Evolutionary conservation across 73 alveolate species (phyloP).

Genomic region (Paramecium octaurelia): DNA sequence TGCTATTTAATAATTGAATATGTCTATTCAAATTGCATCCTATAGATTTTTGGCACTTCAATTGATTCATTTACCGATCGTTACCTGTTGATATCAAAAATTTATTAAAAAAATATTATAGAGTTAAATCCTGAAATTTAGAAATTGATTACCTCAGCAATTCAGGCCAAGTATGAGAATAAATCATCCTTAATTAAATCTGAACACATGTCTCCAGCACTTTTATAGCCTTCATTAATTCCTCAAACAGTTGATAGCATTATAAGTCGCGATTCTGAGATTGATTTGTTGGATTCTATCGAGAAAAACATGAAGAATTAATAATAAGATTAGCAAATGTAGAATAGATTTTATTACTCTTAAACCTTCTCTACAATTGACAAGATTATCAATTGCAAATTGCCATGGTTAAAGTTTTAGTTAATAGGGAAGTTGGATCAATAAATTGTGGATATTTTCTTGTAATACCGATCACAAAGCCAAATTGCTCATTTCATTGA

Average conservation of each 20-base stretch:
- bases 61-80: background rate
- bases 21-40: background rate
- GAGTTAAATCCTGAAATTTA: background rate
- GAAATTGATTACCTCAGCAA: background rate
- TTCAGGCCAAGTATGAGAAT: background rate
- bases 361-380: background rate
- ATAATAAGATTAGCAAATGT: background rate
- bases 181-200: background rate
- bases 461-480: background rate
- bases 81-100: background rate
- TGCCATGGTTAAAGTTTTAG: conserved; percentile 17
- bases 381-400: background rate
- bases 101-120: background rate
- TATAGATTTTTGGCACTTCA: background rate
- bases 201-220: background rate
- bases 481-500: background rate
- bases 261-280: background rate
- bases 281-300: background rate
- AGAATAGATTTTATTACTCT: background rate
- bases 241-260: background rate
- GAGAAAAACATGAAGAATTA: background rate
- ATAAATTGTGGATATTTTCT: background rate
- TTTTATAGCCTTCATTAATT: background rate
- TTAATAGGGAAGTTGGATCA: conserved; percentile 27
- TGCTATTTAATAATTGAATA: background rate